These are phyloP conservation scores for Aspergillus pseudoterreus DNA, from an alignment of 2,329 filamentous ascomycete species.

Conservation along the genomic window DNA sequence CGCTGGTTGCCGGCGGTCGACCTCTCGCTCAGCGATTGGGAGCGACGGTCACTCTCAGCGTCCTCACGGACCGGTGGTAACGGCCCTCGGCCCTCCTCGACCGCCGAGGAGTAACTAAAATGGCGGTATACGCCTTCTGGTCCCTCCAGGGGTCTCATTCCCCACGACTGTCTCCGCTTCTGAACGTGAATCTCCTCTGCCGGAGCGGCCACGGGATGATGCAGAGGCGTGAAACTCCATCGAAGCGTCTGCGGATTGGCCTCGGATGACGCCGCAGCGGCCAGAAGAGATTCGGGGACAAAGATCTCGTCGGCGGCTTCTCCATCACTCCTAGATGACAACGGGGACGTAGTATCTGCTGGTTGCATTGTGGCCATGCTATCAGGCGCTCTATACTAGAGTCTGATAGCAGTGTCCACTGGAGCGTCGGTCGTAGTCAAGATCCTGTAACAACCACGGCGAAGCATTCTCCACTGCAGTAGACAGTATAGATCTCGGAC, in stretches of 20 bases:
- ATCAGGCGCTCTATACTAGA: too few species aligned
- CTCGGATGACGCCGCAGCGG: background rate
- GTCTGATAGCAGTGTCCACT: too few species aligned
- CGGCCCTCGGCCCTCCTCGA: background rate
- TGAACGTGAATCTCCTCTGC: slow-evolving; percentile 1
- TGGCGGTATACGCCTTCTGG: background rate
- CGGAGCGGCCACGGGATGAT: background rate
- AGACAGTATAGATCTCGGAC: too few species aligned
- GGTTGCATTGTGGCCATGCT: too few species aligned
- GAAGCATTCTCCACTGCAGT: too few species aligned
- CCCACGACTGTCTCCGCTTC: background rate
- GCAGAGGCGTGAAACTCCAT: background rate
- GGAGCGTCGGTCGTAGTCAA: too few species aligned
- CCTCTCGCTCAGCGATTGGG: background rate
- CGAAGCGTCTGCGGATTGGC: background rate
- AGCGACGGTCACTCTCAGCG: background rate
- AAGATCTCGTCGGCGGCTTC: slow-evolving; percentile 5
- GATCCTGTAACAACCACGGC: too few species aligned
- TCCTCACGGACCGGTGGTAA: slow-evolving; percentile 1
- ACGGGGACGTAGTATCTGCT: too few species aligned
- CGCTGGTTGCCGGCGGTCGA: background rate
- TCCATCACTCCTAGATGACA: too few species aligned
- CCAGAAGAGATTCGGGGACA: slow-evolving; percentile 6
- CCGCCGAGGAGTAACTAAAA: background rate
- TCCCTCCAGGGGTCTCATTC: background rate